These are phyloP conservation scores for Fimicolochytrium jonesii DNA, from an alignment of 192 early-diverging fungal species.

Conservation along the genomic window DNA sequence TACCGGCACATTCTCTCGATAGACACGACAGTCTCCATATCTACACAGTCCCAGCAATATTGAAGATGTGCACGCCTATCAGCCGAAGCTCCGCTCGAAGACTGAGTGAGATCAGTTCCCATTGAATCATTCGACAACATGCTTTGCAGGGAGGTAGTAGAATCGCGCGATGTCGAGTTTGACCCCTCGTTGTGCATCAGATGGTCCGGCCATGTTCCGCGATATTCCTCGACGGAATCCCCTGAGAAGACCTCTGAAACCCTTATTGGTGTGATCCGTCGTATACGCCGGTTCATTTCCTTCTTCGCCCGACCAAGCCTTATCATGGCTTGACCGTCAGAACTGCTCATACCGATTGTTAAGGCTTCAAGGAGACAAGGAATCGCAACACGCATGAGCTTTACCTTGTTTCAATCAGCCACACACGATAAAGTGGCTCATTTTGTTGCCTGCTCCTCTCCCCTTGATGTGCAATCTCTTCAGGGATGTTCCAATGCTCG, in stretches of 20 bases:
- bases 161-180: too few species aligned
- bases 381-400: neutral
- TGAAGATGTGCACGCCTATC: too few species aligned
- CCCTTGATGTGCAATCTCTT: too few species aligned
- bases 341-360: too few species aligned
- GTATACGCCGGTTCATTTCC: slow-evolving; percentile 4
- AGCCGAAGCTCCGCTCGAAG: too few species aligned
- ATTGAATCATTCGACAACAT: too few species aligned
- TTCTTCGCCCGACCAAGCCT: neutral
- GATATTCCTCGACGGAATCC: neutral
- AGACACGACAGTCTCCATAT: neutral
- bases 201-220: neutral
- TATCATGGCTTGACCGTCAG: neutral
- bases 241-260: neutral
- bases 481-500: too few species aligned
- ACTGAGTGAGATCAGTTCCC: too few species aligned
- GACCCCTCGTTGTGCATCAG: too few species aligned
- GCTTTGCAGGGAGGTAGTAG: too few species aligned
- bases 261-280: neutral
- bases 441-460: neutral
- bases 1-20: slow-evolving; percentile 15
- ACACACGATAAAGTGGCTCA: neutral
- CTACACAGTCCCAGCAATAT: neutral
- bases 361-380: too few species aligned
- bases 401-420: slow-evolving; percentile 9